Evolutionary conservation across 225 moss, liverwort and hornwort genomes (phyloP).

Genomic region (Thuidium tamariscinum): DNA sequence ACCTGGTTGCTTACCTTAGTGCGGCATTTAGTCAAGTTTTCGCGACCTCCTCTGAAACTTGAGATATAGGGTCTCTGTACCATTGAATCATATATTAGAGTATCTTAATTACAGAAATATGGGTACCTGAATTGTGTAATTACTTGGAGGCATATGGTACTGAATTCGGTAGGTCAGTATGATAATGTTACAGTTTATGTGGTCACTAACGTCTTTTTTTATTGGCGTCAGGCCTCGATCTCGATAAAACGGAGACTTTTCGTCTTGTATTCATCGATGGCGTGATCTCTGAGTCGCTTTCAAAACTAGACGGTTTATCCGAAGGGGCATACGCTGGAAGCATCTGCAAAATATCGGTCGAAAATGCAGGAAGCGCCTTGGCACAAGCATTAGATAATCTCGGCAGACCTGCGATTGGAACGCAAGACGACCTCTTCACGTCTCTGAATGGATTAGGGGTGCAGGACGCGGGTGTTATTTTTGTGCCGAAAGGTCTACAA

Average conservation of each 20-base stretch:
- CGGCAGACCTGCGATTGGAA: conserved; percentile 37
- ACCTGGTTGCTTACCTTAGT: not conserved
- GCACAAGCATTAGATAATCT: conserved; percentile 35
- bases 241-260: conserved; percentile 29
- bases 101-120: not conserved
- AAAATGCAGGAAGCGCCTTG: conserved; percentile 30
- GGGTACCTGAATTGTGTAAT: not conserved
- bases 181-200: not conserved
- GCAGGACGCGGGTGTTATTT: conserved; percentile 59
- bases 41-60: not conserved
- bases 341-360: conserved; percentile 54
- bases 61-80: not conserved
- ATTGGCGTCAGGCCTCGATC: conserved; percentile 12
- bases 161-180: not conserved
- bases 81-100: not conserved
- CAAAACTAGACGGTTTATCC: conserved; percentile 51
- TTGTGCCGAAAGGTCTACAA: conserved; percentile 47
- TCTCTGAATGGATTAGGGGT: conserved; percentile 75
- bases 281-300: conserved; percentile 42
- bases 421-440: conserved; percentile 73
- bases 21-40: not conserved
- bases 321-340: conserved; percentile 59
- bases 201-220: not conserved
- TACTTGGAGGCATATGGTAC: not conserved
- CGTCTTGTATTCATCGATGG: conserved; percentile 52